Evolutionary conservation across 164 flowering plant genomes (phyloP).

Genomic region (Piper longum): DNA sequence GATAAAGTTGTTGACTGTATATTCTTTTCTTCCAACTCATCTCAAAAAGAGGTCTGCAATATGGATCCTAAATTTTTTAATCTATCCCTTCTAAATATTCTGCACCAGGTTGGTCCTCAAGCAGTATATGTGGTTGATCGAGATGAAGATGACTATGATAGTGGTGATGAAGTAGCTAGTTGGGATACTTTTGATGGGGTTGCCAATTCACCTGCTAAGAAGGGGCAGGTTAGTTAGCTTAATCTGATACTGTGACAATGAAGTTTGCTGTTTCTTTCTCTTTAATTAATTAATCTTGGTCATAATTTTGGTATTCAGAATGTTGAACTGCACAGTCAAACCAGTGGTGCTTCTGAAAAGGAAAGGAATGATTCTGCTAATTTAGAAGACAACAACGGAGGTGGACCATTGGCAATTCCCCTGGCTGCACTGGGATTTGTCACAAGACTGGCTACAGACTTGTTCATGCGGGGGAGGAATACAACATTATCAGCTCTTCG

Average conservation of each 20-base stretch:
- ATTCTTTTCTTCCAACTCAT: no score
- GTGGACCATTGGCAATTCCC: slow-evolving; percentile 64
- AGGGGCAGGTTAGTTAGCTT: slow-evolving; percentile 48
- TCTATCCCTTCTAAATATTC: slow-evolving; percentile 5
- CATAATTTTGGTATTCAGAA: slow-evolving; percentile 28
- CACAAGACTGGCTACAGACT: slow-evolving; percentile 64
- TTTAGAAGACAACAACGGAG: slow-evolving; percentile 30
- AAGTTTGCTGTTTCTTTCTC: neutral
- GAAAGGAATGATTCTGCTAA: slow-evolving; percentile 6
- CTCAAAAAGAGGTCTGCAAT: no score
- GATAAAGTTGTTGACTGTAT: no score
- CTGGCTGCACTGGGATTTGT: slow-evolving; percentile 72
- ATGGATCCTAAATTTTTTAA: no score
- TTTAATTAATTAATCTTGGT: slow-evolving; percentile 1
- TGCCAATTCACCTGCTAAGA: slow-evolving; percentile 44
- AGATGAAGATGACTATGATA: slow-evolving; percentile 79
- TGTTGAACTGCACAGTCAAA: slow-evolving; percentile 13
- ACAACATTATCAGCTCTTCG: slow-evolving; percentile 26
- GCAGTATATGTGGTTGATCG: slow-evolving; percentile 96
- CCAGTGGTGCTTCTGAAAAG: slow-evolving; percentile 15
- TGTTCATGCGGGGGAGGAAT: slow-evolving; percentile 52
- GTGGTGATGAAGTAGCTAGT: slow-evolving; percentile 82
- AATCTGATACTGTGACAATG: neutral
- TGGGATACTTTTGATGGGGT: slow-evolving; percentile 94
- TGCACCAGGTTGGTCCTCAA: slow-evolving; percentile 92